Evolutionary conservation across 2,329 filamentous ascomycete species (phyloP).

Genomic region (Sclerotinia borealis): DNA sequence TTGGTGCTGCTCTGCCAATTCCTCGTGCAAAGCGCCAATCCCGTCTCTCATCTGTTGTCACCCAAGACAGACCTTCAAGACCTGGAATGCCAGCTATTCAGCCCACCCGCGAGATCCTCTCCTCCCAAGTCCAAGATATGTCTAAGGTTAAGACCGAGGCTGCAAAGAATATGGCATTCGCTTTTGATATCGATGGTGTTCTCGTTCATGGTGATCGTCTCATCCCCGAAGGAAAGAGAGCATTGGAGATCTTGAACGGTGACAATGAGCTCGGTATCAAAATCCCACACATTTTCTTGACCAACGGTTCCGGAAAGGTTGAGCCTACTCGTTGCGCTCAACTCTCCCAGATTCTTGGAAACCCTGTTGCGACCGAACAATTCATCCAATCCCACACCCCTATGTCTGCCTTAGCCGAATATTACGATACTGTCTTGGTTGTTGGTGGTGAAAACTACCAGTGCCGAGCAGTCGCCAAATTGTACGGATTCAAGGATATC

Average conservation of each 20-base stretch:
- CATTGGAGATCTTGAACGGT: constrained; percentile 65
- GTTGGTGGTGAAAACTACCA: constrained; percentile 71
- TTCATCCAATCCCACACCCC: constrained; percentile 75
- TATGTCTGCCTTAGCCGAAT: constrained; percentile 62
- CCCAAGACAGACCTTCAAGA: constrained; percentile 41
- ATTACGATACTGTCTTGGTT: constrained; percentile 68
- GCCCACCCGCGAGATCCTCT: constrained; percentile 60
- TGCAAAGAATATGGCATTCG: constrained; percentile 58
- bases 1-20: constrained; percentile 67
- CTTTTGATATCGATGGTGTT: constrained; percentile 73
- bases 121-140: constrained; percentile 64
- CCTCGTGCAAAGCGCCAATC: constrained; percentile 64
- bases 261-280: constrained; percentile 58
- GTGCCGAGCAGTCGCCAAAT: constrained; percentile 66
- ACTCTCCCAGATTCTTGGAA: constrained; percentile 58
- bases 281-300: constrained; percentile 68
- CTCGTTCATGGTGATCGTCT: constrained; percentile 66
- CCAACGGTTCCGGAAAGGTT: constrained; percentile 68
- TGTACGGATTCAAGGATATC: constrained; percentile 69
- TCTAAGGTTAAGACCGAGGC: constrained; percentile 54
- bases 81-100: constrained; percentile 54
- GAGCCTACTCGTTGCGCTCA: constrained; percentile 60
- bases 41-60: constrained; percentile 56
- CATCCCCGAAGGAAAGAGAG: constrained; percentile 60
- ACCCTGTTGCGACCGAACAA: constrained; percentile 62